Conservation (phyloP, 805 yeast species). For the Candida jianshihensis region DNA sequence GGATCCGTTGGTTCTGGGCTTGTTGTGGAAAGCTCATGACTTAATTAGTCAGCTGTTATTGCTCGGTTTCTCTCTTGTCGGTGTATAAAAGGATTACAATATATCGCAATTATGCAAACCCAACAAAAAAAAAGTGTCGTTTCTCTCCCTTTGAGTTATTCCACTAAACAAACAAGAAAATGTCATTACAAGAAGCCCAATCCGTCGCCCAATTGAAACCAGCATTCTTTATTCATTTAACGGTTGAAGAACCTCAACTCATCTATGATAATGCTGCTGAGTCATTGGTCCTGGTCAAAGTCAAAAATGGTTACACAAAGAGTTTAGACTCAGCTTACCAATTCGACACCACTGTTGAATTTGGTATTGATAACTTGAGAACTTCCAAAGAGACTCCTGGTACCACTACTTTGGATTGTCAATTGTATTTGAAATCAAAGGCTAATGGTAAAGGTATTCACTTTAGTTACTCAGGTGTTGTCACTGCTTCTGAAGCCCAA, state of each 20-base stretch:
- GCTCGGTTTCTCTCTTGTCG: too few relatives aligned
- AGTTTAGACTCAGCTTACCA: conserved; percentile 30
- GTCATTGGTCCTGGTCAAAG: conserved; percentile 23
- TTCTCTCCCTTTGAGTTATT: too few relatives aligned
- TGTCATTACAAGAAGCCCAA: neutral
- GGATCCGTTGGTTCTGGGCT: conserved; percentile 1
- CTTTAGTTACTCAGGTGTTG: conserved; percentile 43
- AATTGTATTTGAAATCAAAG: conserved; percentile 37
- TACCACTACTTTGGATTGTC: conserved; percentile 39
- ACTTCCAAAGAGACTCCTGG: conserved; percentile 25
- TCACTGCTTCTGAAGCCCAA: conserved; percentile 30
- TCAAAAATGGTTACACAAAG: conserved; percentile 30
- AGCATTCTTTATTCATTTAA: conserved; percentile 30
- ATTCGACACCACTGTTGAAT: conserved; percentile 29
- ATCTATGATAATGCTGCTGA: conserved; percentile 23
- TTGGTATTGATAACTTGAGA: conserved; percentile 44
- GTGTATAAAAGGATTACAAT: too few relatives aligned
- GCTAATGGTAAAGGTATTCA: conserved; percentile 34
- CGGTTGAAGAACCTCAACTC: conserved; percentile 26
- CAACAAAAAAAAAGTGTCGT: too few relatives aligned
- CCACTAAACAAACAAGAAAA: too few relatives aligned
- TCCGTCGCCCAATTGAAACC: conserved; percentile 24
- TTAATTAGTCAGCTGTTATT: too few relatives aligned
- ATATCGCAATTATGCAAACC: too few relatives aligned
- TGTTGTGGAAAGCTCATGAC: conserved; percentile 1